phyloP scores from a whole-genome alignment of 495 filamentous ascomycete species.

The Lepraria neglecta region DNA sequence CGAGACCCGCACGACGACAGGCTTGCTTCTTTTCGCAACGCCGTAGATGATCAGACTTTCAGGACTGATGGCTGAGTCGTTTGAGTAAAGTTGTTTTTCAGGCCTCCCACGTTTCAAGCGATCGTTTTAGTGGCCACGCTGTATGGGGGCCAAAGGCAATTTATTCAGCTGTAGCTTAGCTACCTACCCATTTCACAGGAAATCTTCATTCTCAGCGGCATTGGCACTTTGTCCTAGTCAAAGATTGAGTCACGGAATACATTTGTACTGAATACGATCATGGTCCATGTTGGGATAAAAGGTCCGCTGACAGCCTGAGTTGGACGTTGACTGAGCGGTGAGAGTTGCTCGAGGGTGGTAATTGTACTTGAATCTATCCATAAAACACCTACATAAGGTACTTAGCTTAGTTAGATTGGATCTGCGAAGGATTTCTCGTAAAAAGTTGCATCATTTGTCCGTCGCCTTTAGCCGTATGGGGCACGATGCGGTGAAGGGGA shows the following conservation, averaged over 20 bases:
- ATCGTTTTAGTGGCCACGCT: not conserved
- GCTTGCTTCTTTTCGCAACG: constrained; percentile 4
- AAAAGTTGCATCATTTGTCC: no score
- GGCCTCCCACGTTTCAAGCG: not conserved
- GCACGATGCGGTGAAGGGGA: no score
- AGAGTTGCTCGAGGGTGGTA: no score
- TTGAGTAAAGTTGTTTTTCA: no score
- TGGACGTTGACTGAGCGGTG: no score
- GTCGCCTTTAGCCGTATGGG: no score
- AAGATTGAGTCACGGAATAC: not conserved
- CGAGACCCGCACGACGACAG: not conserved
- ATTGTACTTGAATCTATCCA: no score
- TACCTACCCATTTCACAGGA: not conserved
- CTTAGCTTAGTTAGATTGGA: no score
- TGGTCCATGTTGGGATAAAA: not conserved
- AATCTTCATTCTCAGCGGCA: not conserved
- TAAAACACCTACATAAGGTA: no score
- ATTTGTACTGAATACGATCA: not conserved
- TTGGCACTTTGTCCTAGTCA: not conserved
- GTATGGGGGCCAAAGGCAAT: not conserved
- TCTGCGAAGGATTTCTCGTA: no score
- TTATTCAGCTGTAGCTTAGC: not conserved
- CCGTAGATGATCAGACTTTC: not conserved
- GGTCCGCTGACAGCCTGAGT: no score
- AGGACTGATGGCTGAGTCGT: not conserved